Base-by-base conservation (phyloP, 192 early-diverging fungal genomes). In the Entomortierella parvispora region DNA sequence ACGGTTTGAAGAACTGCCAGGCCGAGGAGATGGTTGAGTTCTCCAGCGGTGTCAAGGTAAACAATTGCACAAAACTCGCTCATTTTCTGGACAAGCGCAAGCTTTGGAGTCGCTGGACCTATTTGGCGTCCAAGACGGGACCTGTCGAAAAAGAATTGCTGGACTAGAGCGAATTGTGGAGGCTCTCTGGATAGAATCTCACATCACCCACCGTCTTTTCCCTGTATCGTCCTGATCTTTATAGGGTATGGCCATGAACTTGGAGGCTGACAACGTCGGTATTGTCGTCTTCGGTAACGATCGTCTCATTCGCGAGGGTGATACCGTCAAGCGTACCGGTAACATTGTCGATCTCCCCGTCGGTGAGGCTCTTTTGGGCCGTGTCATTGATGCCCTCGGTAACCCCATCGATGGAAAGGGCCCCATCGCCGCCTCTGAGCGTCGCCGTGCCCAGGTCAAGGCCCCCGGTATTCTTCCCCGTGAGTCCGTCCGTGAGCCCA, bases 231-330 rank as follows among this genome's bases (percentile, higher is more conserved):
- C 34, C 20, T 20, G 22, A 20, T 43, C 22, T 5, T 12, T 44
- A 28, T 70, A 98, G 96, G 97, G 97, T 81, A 97, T 97, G 95
- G 96, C 97, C 56, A 92, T 99, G 70, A 99, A 99, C 90, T 93
- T 99, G 89, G 97, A 99, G 84, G 88, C 96, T 42, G 97, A 99
- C 88, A 98, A 99, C 85, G 97, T 99, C 84, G 97, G 97, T 98
- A 93, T 99, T 88, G 97, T 99, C 87, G 95, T 99, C 34, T 97
- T 99, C 82, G 97, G 97, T 92, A 99, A 98, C 92, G 97, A 99
- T 87, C 94, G 97, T 93, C 90, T 96, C 75, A 98, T 99, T 90
- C 96, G 97, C 86, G 97, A 99, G 86, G 97, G 97, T 69, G 97
- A 99, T 84, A 97, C 94, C 58, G 96, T 98, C 85, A 97, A 96